Base-by-base conservation (phyloP, 2,329 filamentous ascomycete genomes). In the Pseudocercospora crystallina region DNA sequence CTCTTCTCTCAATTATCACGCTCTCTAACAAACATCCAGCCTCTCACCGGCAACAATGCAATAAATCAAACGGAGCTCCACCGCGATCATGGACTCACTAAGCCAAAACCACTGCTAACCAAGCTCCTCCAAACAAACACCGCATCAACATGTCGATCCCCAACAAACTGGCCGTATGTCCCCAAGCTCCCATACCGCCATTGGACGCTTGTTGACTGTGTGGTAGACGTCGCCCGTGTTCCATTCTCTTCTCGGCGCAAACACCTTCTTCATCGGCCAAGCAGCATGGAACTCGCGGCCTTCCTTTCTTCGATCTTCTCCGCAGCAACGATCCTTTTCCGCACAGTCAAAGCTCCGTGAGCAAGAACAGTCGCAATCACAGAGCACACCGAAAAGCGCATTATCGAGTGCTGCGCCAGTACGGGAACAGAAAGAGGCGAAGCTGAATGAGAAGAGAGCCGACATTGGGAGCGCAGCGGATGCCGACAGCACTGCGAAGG, bases 231-330 rank as follows among this genome's bases (percentile, higher is more conserved):
- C 65, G 47, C 59, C 61, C 10, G 51, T 56, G 37, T 61, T 61
- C 44, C 62, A 64, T 54, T 63, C 66, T 43, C 56, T 69, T 40
- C 56, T 70, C 45, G 62, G 62, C 53, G 67, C 63, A 11, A 59
- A 68, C 45, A 64, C 63, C 43, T 65, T 67, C 49, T 47, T 66
- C 46, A 58, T 65, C 17, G 64, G 65, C 26, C 64, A 68, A 39
- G 57, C 63, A 56, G 63, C 64, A 55, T 68, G 66, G 63, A 59
- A 65, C 32, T 58, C 61, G 41, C 59, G 65, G 41, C 65, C 65
- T 15, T 44, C 58, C 50, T 58, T 47, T 55, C 46, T 66, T 32
- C 57, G 47, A 36, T 56, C 59, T 15, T 26, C 43, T 12, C 32
- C 35, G 8, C 43, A 49, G 17, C 55, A 54, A 42, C 61, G 62